phyloP scores from a whole-genome alignment of 208 protist genomes.

The Borovskyia barvae region DNA sequence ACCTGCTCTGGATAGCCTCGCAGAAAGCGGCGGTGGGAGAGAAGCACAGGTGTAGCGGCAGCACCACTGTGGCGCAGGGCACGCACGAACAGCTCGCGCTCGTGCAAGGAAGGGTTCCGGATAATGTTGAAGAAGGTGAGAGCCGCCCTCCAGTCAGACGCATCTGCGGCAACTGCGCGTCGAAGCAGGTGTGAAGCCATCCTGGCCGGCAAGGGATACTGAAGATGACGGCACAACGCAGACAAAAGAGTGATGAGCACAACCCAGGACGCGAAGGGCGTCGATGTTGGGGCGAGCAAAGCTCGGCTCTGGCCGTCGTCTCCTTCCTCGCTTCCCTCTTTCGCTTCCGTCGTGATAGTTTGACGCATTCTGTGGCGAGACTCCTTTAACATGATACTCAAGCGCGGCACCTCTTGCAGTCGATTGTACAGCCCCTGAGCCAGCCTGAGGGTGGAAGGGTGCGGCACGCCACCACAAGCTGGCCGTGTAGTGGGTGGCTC shows the following conservation, averaged over 20 bases:
- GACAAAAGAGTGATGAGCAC: conserved; percentile 41
- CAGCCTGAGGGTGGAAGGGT: conserved; percentile 1
- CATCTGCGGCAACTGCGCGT: not conserved
- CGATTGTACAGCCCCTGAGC: conserved; percentile 18
- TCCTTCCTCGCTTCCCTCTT: too few relatives aligned
- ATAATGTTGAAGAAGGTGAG: conserved; percentile 59
- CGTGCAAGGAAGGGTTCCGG: conserved; percentile 36
- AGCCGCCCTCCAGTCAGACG: conserved; percentile 40
- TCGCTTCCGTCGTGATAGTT: not conserved
- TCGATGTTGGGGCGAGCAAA: not conserved
- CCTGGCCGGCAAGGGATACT: conserved; percentile 48
- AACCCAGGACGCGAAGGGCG: conserved; percentile 7
- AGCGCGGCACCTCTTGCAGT: conserved; percentile 21
- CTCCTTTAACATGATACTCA: conserved; percentile 13
- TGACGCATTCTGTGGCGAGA: conserved; percentile 6
- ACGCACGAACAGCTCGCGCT: conserved; percentile 46
- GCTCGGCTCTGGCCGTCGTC: too few relatives aligned
- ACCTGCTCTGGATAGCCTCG: conserved; percentile 47
- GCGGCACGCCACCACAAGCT: not conserved
- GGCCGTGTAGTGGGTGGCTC: not conserved
- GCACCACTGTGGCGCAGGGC: conserved; percentile 26
- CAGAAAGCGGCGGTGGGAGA: conserved; percentile 40
- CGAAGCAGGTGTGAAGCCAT: conserved; percentile 45
- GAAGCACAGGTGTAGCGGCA: conserved; percentile 28
- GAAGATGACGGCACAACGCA: conserved; percentile 24